Evolutionary conservation across 371 early-diverging fungal genomes (phyloP), one percentile per base, ranked within the genome.

Genomic region (Mucor sp.): DNA sequence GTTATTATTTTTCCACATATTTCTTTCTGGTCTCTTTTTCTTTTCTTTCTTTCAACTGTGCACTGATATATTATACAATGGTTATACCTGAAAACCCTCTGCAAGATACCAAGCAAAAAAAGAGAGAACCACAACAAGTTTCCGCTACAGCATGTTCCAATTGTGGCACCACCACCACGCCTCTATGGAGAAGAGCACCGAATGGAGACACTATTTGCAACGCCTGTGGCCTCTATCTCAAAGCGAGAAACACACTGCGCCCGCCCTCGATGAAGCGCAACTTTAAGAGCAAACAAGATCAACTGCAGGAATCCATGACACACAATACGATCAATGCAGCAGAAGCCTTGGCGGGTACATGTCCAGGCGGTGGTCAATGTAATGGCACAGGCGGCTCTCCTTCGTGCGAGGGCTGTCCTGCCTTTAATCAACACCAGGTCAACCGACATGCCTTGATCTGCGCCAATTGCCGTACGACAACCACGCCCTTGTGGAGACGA

Each of bases 401-500:
- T 4, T 86, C 89, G 3, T 94, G 94, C 74, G 84, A 85, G 44
- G 93, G 93, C 0, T 94, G 94, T 59, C 92, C 94, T 5, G 89
- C 92, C 1, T 90, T 81, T 64, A 92, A 91, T 63, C 93, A 93
- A 71, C 84, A 86, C 74, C 89, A 88, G 58, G 79, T 82, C 1
- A 81, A 80, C 30, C 81, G 83, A 11, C 86, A 84, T 61, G 70
- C 81, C 17, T 62, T 87, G 28, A 79, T 87, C 17, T 96, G 97
- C 74, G 86, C 88, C 32, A 95, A 95, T 71, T 95, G 95, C 70
- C 74, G 85, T 7, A 92, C 94, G 1, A 90, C 89, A 4, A 89
- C 88, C 1, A 96, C 96, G 1, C 97, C 97, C 0, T 79, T 95
- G 21, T 98, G 99, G 94, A 80, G 99, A 23, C 79, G 94, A 63